phyloP scores from a whole-genome alignment of 441 rosid species.

The Euphorbia schlechtendalii region DNA sequence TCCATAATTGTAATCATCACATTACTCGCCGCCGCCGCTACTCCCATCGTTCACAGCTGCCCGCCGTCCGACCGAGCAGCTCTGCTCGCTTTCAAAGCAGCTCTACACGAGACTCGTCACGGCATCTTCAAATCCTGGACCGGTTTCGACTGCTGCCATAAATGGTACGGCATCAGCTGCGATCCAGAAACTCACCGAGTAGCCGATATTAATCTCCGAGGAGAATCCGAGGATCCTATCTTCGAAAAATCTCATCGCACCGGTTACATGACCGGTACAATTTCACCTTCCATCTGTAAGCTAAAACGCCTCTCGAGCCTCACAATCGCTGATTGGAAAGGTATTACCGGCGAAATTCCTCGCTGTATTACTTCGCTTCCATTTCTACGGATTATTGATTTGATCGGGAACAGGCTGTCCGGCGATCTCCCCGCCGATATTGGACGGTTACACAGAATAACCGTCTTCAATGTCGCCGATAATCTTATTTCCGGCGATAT shows the following conservation, averaged over 20 bases:
- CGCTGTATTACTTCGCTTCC: slow-evolving; percentile 50
- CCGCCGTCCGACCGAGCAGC: slow-evolving; percentile 72
- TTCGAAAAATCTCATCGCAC: slow-evolving; percentile 54
- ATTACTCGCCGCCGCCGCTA: neutral
- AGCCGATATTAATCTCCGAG: slow-evolving; percentile 78
- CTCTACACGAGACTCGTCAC: slow-evolving; percentile 59
- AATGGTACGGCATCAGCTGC: slow-evolving; percentile 87
- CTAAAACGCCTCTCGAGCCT: slow-evolving; percentile 54
- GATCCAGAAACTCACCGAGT: slow-evolving; percentile 51
- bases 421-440: slow-evolving; percentile 58
- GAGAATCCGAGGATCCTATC: slow-evolving; percentile 85
- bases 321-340: slow-evolving; percentile 84
- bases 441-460: slow-evolving; percentile 51
- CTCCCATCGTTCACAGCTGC: slow-evolving; percentile 41
- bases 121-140: slow-evolving; percentile 84
- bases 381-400: slow-evolving; percentile 64
- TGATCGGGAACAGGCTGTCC: slow-evolving; percentile 60
- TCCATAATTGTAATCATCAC: slow-evolving; percentile 1
- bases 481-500: slow-evolving; percentile 58
- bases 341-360: slow-evolving; percentile 72
- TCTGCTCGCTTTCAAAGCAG: slow-evolving; percentile 49
- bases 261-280: slow-evolving; percentile 75
- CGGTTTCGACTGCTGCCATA: slow-evolving; percentile 69
- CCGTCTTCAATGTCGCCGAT: slow-evolving; percentile 72
- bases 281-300: slow-evolving; percentile 60